Conservation (phyloP, 2,329 filamentous ascomycete genomes). For the Dactylellina drechsleri region DNA sequence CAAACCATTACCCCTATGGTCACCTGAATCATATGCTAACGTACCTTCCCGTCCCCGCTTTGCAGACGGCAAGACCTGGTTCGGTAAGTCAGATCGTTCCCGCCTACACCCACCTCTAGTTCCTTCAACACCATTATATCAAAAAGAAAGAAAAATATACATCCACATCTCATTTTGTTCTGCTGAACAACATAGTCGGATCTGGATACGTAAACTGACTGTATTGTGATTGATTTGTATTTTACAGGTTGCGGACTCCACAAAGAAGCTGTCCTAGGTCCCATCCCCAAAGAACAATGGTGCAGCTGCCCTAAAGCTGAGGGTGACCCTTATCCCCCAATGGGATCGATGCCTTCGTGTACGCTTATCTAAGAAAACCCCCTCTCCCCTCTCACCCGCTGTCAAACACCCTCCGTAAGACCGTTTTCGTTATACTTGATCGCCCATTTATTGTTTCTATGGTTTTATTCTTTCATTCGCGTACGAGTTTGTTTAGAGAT, state of each 20-base stretch:
- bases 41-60: slow-evolving; percentile 29
- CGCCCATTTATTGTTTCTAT: not conserved
- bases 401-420: slow-evolving; percentile 4
- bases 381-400: not conserved
- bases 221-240: not conserved
- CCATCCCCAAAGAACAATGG: slow-evolving; percentile 39
- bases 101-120: not conserved
- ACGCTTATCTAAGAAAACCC: slow-evolving; percentile 34
- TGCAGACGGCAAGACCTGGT: slow-evolving; percentile 54
- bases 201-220: not conserved
- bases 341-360: slow-evolving; percentile 45
- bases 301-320: slow-evolving; percentile 37
- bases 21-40: not conserved
- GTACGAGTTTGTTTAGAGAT: not conserved
- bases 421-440: slow-evolving; percentile 1
- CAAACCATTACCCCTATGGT: slow-evolving; percentile 19
- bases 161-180: too few relatives aligned
- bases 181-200: not conserved
- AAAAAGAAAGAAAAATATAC: too few relatives aligned
- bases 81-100: slow-evolving; percentile 24
- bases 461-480: slow-evolving; percentile 1
- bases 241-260: slow-evolving; percentile 40
- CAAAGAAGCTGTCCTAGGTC: slow-evolving; percentile 22
- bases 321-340: slow-evolving; percentile 36
- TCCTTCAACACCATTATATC: not conserved